Base-by-base conservation (phyloP, 257 asterid genomes). In the Anisodus tanguticus region DNA sequence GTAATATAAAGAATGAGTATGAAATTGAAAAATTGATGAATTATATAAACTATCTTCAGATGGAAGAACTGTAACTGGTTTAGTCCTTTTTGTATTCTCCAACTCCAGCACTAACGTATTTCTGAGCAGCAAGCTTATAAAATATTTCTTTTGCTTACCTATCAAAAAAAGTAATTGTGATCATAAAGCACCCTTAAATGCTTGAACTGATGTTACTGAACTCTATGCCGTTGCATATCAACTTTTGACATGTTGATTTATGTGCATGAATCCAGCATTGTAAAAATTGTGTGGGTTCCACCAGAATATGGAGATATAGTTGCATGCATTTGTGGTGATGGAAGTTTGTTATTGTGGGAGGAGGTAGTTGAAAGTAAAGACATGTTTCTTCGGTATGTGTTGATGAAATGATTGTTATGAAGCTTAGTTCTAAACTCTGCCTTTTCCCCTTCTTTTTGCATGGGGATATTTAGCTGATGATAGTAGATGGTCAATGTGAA, bases 251-350 rank as follows among this genome's bases (percentile, higher is more conserved):
- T 53, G 26, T 51, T 55, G 17, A 41, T 79, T 57, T 87, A 95
- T 98, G 98, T 89, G 49, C 69, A 80, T 51, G 93, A 90, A 84
- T 88, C 88, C 83, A 87, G 95, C 93, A 86, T 92, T 87, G 67
- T 82, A 80, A 93, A 93, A 86, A 74, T 95, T 86, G 93, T 93
- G 11, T 95, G 98, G 98, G 91, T 88, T 80, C 98, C 98, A 51
- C 98, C 98, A 10, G 94, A 90, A 84, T 93, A 89, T 84, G 98
- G 98, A 69, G 98, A 95, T 85, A 95, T 87, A 9, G 90, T 95
- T 83, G 97, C 96, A 5, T 95, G 99, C 87, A 80, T 94, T 83
- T 82, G 90, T 84, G 91, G 90, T 60, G 90, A 90, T 85, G 98
- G 99, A 84, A 82, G 87, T 84, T 90, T 93, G 90, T 90, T 92